A percentile compares a stretch with the other conserved stretches of the same genome.
phyloP scores from a whole-genome alignment of 169 alveolate genomes.

The Amoebophrya sp. region DNA sequence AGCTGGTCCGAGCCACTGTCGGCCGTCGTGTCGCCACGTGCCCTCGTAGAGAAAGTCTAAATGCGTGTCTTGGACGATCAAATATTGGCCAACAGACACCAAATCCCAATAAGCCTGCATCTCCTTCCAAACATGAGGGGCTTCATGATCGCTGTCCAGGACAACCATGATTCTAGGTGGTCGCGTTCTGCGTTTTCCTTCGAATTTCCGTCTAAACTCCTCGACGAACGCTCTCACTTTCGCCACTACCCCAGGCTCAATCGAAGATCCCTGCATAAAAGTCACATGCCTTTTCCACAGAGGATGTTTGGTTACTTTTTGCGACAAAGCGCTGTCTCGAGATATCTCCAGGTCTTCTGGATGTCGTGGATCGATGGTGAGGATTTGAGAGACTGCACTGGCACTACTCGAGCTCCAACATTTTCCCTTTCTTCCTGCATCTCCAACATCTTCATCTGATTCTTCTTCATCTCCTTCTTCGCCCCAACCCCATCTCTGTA shows the following conservation, averaged over 20 bases:
- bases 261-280: neutral
- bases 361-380: neutral
- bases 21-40: neutral
- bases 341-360: neutral
- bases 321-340: neutral
- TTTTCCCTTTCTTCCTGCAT: too few relatives aligned
- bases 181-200: neutral
- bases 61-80: neutral
- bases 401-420: too few relatives aligned
- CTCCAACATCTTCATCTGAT: neutral
- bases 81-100: neutral
- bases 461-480: neutral
- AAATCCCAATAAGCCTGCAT: neutral
- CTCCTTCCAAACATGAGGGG: neutral
- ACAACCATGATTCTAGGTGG: neutral
- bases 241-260: neutral
- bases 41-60: neutral
- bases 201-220: too few relatives aligned
- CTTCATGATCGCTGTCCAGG: neutral
- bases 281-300: neutral
- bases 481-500: too few relatives aligned
- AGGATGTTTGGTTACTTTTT: neutral
- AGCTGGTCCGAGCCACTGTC: neutral
- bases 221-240: neutral
- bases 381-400: neutral